Evolutionary conservation across 164 flowering plant genomes (phyloP).

Genomic region (Stephania yunnanensis): DNA sequence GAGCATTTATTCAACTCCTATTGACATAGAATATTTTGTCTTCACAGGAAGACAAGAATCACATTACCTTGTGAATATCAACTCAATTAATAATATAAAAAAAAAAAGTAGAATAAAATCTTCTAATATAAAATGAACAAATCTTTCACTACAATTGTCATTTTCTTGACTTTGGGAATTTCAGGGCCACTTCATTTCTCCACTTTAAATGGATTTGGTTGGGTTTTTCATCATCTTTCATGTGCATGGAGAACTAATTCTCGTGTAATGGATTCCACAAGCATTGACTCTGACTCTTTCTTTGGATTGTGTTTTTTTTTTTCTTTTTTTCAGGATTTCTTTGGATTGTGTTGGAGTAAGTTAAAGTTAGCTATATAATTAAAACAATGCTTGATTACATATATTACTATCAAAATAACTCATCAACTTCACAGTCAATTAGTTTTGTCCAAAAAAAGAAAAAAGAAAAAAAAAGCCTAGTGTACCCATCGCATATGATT

Average conservation of each 20-base stretch:
- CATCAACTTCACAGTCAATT: too few relatives aligned
- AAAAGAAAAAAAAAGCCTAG: too few relatives aligned
- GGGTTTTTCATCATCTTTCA: not conserved
- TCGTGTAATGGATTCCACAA: not conserved
- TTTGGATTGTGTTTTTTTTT: too few relatives aligned
- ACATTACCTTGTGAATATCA: not conserved
- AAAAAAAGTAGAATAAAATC: not conserved
- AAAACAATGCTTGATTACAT: too few relatives aligned
- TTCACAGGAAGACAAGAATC: not conserved
- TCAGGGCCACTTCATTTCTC: not conserved
- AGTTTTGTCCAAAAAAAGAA: too few relatives aligned
- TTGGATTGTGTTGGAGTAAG: not conserved
- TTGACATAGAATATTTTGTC: constrained; percentile 1
- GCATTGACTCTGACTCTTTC: not conserved
- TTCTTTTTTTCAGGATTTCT: too few relatives aligned
- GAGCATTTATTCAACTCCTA: not conserved
- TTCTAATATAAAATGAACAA: not conserved
- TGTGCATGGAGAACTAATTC: not conserved
- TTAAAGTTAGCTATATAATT: too few relatives aligned
- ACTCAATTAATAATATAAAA: not conserved
- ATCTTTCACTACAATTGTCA: not conserved
- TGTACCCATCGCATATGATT: too few relatives aligned
- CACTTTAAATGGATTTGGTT: not conserved
- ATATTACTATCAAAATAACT: too few relatives aligned
- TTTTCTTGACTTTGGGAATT: not conserved